phyloP scores from a whole-genome alignment of 805 yeast genomes.

The Candida maris region DNA sequence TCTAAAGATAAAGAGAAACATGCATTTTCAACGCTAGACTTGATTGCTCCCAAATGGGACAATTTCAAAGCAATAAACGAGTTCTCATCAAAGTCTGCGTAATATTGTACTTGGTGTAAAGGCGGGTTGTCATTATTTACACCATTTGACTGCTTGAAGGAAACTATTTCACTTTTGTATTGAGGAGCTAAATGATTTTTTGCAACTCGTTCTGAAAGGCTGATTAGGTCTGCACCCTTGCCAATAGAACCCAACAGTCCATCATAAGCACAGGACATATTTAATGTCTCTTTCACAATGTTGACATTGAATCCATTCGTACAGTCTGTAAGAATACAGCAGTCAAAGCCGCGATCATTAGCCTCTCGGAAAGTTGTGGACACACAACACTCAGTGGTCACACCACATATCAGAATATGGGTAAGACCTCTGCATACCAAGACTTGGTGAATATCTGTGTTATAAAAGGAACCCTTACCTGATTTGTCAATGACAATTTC shows the following conservation, averaged over 20 bases:
- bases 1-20: background rate
- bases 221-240: constrained; percentile 6
- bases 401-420: constrained; percentile 28
- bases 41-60: background rate
- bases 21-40: background rate
- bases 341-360: constrained; percentile 32
- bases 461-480: constrained; percentile 32
- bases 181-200: background rate
- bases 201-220: constrained; percentile 1
- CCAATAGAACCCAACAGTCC: constrained; percentile 16
- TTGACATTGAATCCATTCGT: constrained; percentile 14
- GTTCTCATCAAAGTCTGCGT: background rate
- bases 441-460: constrained; percentile 28
- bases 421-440: constrained; percentile 28
- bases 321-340: constrained; percentile 17
- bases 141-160: background rate
- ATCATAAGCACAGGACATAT: constrained; percentile 16
- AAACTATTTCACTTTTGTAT: background rate
- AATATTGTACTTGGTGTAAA: background rate
- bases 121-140: background rate
- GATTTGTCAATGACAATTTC: constrained; percentile 32
- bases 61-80: background rate
- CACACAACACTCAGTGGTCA: constrained; percentile 35
- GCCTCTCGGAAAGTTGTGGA: constrained; percentile 32
- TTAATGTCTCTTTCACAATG: constrained; percentile 13